Percentiles rank a stretch among this genome's conserved stretches.
phyloP scores from a whole-genome alignment of 495 filamentous ascomycete species.

The Xylaria intraflava region DNA sequence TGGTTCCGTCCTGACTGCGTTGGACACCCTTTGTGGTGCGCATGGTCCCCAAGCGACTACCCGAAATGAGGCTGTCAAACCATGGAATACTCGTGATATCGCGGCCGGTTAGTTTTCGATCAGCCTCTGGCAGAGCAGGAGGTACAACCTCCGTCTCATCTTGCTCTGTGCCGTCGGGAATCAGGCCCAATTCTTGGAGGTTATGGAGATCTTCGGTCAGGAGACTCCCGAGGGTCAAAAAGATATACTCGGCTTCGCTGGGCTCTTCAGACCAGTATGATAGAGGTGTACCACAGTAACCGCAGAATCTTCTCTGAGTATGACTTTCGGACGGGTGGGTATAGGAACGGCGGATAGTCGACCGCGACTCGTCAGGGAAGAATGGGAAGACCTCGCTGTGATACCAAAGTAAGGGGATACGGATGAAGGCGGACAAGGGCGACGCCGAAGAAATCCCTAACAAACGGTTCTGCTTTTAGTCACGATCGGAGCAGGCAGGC shows the following conservation, averaged over 20 bases:
- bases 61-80: constrained; percentile 75
- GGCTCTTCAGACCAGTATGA: constrained; percentile 70
- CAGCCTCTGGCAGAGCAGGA: constrained; percentile 11
- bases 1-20: constrained; percentile 49
- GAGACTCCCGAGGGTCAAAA: constrained; percentile 66
- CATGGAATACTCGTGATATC: constrained; percentile 57
- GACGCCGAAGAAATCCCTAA: constrained; percentile 59
- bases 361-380: constrained; percentile 70
- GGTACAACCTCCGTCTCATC: constrained; percentile 30
- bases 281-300: constrained; percentile 79
- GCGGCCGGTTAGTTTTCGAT: constrained; percentile 30
- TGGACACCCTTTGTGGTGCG: constrained; percentile 53
- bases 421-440: constrained; percentile 71
- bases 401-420: constrained; percentile 72
- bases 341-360: constrained; percentile 65
- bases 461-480: constrained; percentile 3
- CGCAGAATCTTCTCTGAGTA: constrained; percentile 74
- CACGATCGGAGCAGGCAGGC: not conserved
- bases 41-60: constrained; percentile 62
- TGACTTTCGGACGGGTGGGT: constrained; percentile 51
- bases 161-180: constrained; percentile 42
- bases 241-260: constrained; percentile 66
- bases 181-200: constrained; percentile 61
- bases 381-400: constrained; percentile 62
- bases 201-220: constrained; percentile 55